These are phyloP conservation scores for Pulveroboletus sp. DNA, from an alignment of 768 basidiomycete genomes.

Conservation along the genomic window DNA sequence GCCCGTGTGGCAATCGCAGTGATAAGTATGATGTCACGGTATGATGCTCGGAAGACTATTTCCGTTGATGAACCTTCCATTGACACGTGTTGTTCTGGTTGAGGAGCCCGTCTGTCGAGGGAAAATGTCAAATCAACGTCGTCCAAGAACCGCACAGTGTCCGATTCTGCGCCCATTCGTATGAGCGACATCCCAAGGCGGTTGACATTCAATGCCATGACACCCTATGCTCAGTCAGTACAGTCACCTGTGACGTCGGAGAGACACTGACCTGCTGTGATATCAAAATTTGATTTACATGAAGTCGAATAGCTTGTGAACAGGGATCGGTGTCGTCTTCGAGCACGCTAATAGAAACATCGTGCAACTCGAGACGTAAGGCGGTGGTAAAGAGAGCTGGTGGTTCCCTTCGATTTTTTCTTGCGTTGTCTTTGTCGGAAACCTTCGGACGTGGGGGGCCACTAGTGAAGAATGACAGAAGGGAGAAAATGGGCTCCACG, in stretches of 20 bases:
- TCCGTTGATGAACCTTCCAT: slow-evolving; percentile 81
- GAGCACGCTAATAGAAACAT: slow-evolving; percentile 82
- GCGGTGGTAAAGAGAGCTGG: slow-evolving; percentile 33
- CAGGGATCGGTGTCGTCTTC: slow-evolving; percentile 76
- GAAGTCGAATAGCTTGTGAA: slow-evolving; percentile 82
- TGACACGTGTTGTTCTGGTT: slow-evolving; percentile 69
- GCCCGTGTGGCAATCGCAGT: slow-evolving; percentile 83
- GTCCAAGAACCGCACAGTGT: slow-evolving; percentile 89
- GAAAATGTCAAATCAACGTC: slow-evolving; percentile 86
- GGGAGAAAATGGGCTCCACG: slow-evolving; percentile 82
- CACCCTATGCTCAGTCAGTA: slow-evolving; percentile 48
- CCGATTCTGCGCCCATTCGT: slow-evolving; percentile 77
- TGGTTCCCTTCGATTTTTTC: slow-evolving; percentile 11
- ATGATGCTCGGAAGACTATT: slow-evolving; percentile 90
- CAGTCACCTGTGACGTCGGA: neutral
- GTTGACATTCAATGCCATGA: slow-evolving; percentile 73
- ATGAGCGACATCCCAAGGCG: slow-evolving; percentile 91
- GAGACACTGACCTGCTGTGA: slow-evolving; percentile 75
- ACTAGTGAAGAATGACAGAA: slow-evolving; percentile 80
- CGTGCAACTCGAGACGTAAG: slow-evolving; percentile 85
- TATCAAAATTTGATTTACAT: slow-evolving; percentile 78
- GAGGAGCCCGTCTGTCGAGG: slow-evolving; percentile 72
- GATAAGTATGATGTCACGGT: slow-evolving; percentile 89
- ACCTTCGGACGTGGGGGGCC: slow-evolving; percentile 35
- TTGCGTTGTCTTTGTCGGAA: slow-evolving; percentile 9